Conservation (phyloP, 345 rosid species). For the Erucastrum elatum region DNA sequence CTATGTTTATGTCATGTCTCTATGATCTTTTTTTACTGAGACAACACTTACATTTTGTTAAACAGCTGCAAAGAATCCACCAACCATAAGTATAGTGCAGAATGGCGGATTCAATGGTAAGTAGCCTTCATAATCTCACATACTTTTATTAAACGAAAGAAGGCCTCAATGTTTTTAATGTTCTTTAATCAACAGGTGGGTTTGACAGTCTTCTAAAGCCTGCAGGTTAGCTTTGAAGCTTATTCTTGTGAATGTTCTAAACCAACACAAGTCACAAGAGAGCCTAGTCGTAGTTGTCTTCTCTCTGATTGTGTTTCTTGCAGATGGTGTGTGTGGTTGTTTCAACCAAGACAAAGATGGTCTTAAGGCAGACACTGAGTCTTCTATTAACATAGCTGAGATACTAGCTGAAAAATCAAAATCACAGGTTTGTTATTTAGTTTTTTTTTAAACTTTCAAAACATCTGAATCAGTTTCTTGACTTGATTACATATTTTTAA, state of each 20-base stretch:
- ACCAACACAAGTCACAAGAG: conserved; percentile 6
- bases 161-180: conserved; percentile 9
- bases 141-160: neutral
- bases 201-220: conserved; percentile 33
- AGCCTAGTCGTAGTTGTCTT: conserved; percentile 13
- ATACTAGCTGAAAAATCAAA: conserved; percentile 28
- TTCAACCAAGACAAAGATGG: conserved; percentile 33
- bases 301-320: conserved; percentile 23
- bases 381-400: conserved; percentile 30
- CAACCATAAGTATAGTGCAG: conserved; percentile 13
- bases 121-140: neutral
- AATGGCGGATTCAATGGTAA: conserved; percentile 18
- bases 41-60: conserved; percentile 2
- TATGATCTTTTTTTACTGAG: neutral
- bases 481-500: neutral
- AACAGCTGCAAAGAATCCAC: conserved; percentile 10
- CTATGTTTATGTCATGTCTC: neutral
- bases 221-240: conserved; percentile 25
- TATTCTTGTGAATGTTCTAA: neutral
- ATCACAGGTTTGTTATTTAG: conserved; percentile 15
- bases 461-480: conserved; percentile 1
- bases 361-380: conserved; percentile 30
- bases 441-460: neutral
- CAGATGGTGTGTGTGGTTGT: conserved; percentile 41
- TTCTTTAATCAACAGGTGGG: conserved; percentile 17